phyloP scores from a whole-genome alignment of 73 alveolate genomes.

The Paramecium primaurelia region DNA sequence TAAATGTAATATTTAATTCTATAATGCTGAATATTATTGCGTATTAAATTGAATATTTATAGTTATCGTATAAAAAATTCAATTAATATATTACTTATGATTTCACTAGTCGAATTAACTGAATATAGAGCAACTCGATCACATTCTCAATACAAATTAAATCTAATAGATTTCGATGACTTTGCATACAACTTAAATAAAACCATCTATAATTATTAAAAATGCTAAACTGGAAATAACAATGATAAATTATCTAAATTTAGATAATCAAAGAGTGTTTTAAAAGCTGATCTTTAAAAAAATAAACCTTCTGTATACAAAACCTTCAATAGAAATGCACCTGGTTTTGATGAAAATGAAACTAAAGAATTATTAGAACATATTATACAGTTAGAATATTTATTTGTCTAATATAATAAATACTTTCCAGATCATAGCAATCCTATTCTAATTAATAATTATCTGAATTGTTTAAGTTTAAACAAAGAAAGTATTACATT shows the following conservation, averaged over 20 bases:
- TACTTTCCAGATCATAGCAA: neutral
- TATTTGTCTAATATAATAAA: neutral
- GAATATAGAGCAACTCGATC: neutral
- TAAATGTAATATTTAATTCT: neutral
- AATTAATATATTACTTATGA: neutral
- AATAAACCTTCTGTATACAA: neutral
- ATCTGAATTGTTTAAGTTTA: neutral
- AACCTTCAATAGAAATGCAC: neutral
- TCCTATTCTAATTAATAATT: neutral
- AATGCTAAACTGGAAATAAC: neutral
- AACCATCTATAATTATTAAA: neutral
- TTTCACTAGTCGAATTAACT: neutral
- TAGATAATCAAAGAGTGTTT: neutral
- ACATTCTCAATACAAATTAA: neutral
- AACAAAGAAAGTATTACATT: neutral
- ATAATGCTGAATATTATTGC: neutral
- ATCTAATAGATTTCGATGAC: neutral
- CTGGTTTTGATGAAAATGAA: slow-evolving; percentile 16
- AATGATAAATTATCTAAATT: neutral
- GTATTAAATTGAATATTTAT: neutral
- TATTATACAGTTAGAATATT: neutral
- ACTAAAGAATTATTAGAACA: neutral
- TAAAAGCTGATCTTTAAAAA: neutral
- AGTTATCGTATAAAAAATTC: neutral
- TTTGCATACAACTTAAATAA: neutral